Base-by-base conservation (phyloP, 805 yeast species). In the Kurtzmaniella cleridarum region DNA sequence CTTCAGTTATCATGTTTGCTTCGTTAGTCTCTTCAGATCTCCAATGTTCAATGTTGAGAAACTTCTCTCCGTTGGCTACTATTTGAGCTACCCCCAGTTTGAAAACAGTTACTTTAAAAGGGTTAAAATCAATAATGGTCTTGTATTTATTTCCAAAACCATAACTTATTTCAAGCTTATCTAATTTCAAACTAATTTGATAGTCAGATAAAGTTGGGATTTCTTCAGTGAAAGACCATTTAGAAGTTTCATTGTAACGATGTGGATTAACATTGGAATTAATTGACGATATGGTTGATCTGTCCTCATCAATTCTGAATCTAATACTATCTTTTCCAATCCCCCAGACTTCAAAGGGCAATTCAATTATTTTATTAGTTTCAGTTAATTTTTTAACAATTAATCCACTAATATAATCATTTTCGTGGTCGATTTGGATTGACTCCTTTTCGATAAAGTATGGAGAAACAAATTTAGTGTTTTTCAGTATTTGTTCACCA, bases 21-120 rank as follows among this genome's bases (percentile, higher is more conserved):
- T 23, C 31, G 29, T 62, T 56, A 0, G 69, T 64, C 1, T 53
- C 46, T 36, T 59, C 48, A 10, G 56, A 53, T 53, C 97, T 71
- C 56, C 69, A 75, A 51, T 91, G 97, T 57, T 93, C 99, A n/a
- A 83, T 42, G 53, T 91, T 91, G 42, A 93, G 61, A 34, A 87
- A 73, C 27, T 76, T 65, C 31, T 80, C 68, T 37, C 81, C 89
- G 57, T 93, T 93, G 14, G 90, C 53, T 1, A 75, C 62, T 10
- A 88, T 48, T 43, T 78, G 77, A 0, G 60, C 56, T 14, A 62
- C 58, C 4, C 69, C 75, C 2, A 76, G 58, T 38, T 74, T 64
- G 16, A 40, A 64, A 2, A 88, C 50, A 1, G 66, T 60, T 29
- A 85, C 50, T 45, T 67, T 69, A 43, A 88, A 67, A 0, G 84